Evolutionary conservation across 2,329 filamentous ascomycete genomes (phyloP), one percentile per base, ranked within the genome.

Genomic region (Dothideomycetes sp.): DNA sequence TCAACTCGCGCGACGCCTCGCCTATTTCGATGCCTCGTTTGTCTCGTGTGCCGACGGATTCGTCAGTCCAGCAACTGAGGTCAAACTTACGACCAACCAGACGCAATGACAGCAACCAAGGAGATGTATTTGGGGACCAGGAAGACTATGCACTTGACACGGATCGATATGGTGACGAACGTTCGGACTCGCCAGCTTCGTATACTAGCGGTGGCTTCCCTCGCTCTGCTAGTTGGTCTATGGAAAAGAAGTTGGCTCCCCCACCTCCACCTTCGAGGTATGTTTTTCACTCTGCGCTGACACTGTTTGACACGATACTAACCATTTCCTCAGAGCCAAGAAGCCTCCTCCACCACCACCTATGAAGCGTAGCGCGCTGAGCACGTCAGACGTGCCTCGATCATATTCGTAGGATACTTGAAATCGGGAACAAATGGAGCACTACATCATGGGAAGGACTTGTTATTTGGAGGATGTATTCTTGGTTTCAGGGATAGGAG

Each of bases 331-430:
- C 71, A 64, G 77, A 53, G 63, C 73, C 24, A 82, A 80, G 67
- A 82, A 82, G 59, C 76, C 77, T 10, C 71, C 74, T 16, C 76
- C 78, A 45, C 78, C 76, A 16, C 75, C 74, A 9, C 78, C 78
- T 16, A 71, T 77, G 62, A 81, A 81, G 66, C 64, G 75, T 49
- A 70, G 64, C 57, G 64, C 64, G 46, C 55, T 70, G 52, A 69
- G 65, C 48, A 58, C 54, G 29, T 55, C 54, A 28, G 55, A 61
- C 41, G 48, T 60, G 13, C 55, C 58, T 32, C 25, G 32, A 18
- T n/a, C n/a, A n/a, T n/a, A n/a, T n/a, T n/a, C n/a, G n/a, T n/a
- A n/a, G n/a, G n/a, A n/a, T n/a, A n/a, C n/a, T n/a, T n/a, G n/a
- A n/a, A n/a, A n/a, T n/a, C n/a, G n/a, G n/a, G n/a, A n/a, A n/a